Base-by-base conservation (phyloP, 2,329 filamentous ascomycete species). In the Colletotrichum sp. region DNA sequence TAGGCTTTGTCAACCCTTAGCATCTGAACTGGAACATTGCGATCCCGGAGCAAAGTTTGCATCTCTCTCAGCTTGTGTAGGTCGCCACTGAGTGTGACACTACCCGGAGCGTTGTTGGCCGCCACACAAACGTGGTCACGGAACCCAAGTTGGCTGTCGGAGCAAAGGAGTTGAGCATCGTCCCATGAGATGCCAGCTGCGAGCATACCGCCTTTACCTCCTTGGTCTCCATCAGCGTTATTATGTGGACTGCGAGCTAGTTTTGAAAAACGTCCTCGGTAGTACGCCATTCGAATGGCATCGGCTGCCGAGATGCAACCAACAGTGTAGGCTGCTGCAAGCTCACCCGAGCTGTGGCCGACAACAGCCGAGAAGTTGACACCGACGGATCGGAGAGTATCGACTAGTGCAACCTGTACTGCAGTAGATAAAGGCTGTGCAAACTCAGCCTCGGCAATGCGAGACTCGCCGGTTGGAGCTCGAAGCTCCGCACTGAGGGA, bases 341-440 rank as follows among this genome's bases (percentile, higher is more conserved):
- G 75, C 27, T 77, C 76, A 2, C 76, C 75, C 9, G 76, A 63
- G 73, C 72, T 58, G 72, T 80, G 69, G 36, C 78, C 33, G 31
- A 76, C 16, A 51, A 78, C 75, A 18, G 61, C 67, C 15, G 59
- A 16, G 9, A 68, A 70, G 3, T 8, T 18, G 27, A 78, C 66
- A 5, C 73, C 69, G 59, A 61, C 70, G 13, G 29, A 21, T 16
- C 21, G 36, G 15, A 83, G 75, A 2, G 82, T 69, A 27, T 81
- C 78, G 1, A 83, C 76, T 2, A 84, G 69, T 16, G 68, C 80
- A 21, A 85, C 72, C 68, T 84, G 83, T 3, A 85, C 31, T 3
- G 82, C 82, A 8, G 83, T 84, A 65, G 80, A 84, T 4, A 82
- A 38, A 9, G 83, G 80, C 62, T 84, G 82, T 6, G 86, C 83